Conservation (phyloP, 2,329 filamentous ascomycete species). For the Colletotrichum australisinense region DNA sequence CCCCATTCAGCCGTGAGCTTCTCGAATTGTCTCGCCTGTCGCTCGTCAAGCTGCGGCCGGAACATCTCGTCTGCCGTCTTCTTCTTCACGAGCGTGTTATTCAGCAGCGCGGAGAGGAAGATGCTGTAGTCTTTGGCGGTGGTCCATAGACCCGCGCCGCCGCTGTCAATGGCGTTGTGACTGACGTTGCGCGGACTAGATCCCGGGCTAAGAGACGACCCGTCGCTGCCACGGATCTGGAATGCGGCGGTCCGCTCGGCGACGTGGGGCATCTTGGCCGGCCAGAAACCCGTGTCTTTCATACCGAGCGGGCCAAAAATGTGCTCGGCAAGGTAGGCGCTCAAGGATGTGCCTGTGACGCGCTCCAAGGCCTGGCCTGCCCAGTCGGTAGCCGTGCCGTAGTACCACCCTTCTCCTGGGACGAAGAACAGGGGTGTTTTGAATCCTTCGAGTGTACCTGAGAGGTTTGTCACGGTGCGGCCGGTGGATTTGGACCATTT, state of each 20-base stretch:
- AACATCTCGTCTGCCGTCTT: conserved; percentile 50
- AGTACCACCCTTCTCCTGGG: conserved; percentile 61
- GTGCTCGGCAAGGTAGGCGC: conserved; percentile 49
- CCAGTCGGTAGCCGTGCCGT: conserved; percentile 60
- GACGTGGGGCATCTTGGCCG: conserved; percentile 41
- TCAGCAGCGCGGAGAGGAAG: conserved; percentile 48
- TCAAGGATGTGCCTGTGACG: conserved; percentile 49
- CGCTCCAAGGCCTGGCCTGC: conserved; percentile 57
- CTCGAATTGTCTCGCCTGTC: conserved; percentile 40
- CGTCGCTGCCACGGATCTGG: conserved; percentile 38
- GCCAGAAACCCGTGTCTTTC: conserved; percentile 50
- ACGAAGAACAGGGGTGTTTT: conserved; percentile 55
- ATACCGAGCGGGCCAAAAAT: conserved; percentile 51
- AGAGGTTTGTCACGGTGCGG: conserved; percentile 45
- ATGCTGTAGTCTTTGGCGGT: conserved; percentile 53
- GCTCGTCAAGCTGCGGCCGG: conserved; percentile 51
- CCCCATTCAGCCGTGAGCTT: conserved; percentile 37
- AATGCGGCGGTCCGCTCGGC: conserved; percentile 38
- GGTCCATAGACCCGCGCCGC: conserved; percentile 56
- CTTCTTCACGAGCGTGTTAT: conserved; percentile 43
- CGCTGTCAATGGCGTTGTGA: conserved; percentile 51
- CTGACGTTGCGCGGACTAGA: conserved; percentile 25
- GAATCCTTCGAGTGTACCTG: conserved; percentile 51
- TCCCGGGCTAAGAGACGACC: conserved; percentile 37
- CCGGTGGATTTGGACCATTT: conserved; percentile 53